Conservation (phyloP, 805 yeast genomes). For the Dipodascopsis uninucleata region DNA sequence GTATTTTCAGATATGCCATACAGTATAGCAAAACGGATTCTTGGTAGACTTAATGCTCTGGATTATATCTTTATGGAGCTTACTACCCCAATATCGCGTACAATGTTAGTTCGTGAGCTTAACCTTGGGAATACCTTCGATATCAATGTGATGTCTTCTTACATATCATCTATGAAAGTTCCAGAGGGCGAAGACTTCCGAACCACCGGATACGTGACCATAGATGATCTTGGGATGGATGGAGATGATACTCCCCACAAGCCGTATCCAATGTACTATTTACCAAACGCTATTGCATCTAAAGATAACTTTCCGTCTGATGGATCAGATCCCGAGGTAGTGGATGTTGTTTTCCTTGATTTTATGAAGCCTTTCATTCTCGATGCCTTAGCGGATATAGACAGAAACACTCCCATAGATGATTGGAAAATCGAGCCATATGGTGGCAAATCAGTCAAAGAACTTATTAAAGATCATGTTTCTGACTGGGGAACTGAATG, state of each 20-base stretch:
- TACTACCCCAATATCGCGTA: slow-evolving; percentile 27
- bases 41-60: slow-evolving; percentile 54
- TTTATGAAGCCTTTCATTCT: slow-evolving; percentile 58
- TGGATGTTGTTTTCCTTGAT: slow-evolving; percentile 65
- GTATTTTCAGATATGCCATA: slow-evolving; percentile 57
- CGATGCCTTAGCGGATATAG: slow-evolving; percentile 41
- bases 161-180: slow-evolving; percentile 23
- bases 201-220: slow-evolving; percentile 72
- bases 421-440: slow-evolving; percentile 16
- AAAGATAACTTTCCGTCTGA: slow-evolving; percentile 24
- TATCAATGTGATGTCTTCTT: slow-evolving; percentile 18
- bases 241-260: slow-evolving; percentile 81
- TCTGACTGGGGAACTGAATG: slow-evolving; percentile 27
- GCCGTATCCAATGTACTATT: slow-evolving; percentile 52
- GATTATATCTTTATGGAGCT: slow-evolving; percentile 42
- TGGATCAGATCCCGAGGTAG: slow-evolving; percentile 20
- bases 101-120: slow-evolving; percentile 20
- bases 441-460: slow-evolving; percentile 75
- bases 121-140: slow-evolving; percentile 25
- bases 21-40: slow-evolving; percentile 51
- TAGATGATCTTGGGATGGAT: slow-evolving; percentile 76
- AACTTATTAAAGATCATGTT: slow-evolving; percentile 54
- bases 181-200: slow-evolving; percentile 32
- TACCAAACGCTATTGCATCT: slow-evolving; percentile 78
- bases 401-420: slow-evolving; percentile 5